Evolutionary conservation across 805 yeast species (phyloP).

Genomic region (Ogataea angusta): DNA sequence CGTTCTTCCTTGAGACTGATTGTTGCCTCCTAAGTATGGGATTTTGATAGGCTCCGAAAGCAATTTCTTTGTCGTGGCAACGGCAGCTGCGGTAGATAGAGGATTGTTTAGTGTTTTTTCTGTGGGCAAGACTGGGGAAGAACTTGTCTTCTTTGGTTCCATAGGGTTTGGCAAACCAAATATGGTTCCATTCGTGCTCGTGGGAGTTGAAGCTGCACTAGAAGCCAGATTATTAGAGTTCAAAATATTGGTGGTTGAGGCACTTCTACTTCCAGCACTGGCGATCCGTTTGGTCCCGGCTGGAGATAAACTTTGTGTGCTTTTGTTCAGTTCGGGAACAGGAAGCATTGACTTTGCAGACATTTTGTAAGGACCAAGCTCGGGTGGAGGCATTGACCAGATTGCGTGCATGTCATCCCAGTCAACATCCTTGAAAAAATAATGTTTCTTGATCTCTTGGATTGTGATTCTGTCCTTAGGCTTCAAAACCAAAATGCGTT

Average conservation of each 20-base stretch:
- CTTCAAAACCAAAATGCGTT: constrained; percentile 59
- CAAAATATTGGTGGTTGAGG: constrained; percentile 10
- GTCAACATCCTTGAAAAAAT: constrained; percentile 54
- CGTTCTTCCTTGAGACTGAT: constrained; percentile 3
- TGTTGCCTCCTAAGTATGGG: not conserved
- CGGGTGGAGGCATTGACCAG: constrained; percentile 63
- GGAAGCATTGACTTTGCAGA: constrained; percentile 78
- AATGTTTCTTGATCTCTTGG: constrained; percentile 56
- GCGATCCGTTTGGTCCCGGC: constrained; percentile 6
- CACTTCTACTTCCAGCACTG: constrained; percentile 8
- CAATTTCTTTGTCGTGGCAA: constrained; percentile 21
- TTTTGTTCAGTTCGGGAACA: constrained; percentile 48
- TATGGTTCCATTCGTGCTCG: constrained; percentile 12
- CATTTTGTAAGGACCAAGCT: constrained; percentile 66
- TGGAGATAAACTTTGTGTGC: constrained; percentile 17
- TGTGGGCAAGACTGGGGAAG: constrained; percentile 19
- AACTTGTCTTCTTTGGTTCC: constrained; percentile 15
- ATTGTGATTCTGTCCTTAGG: constrained; percentile 64
- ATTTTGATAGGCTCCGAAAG: constrained; percentile 13
- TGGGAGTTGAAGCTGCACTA: constrained; percentile 6
- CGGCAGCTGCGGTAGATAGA: constrained; percentile 23
- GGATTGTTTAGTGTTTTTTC: constrained; percentile 9
- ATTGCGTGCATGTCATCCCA: constrained; percentile 52
- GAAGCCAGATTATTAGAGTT: not conserved
- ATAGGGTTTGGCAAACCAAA: constrained; percentile 24